phyloP scores from a whole-genome alignment of 805 yeast species.

The Ogataea dorogensis region DNA sequence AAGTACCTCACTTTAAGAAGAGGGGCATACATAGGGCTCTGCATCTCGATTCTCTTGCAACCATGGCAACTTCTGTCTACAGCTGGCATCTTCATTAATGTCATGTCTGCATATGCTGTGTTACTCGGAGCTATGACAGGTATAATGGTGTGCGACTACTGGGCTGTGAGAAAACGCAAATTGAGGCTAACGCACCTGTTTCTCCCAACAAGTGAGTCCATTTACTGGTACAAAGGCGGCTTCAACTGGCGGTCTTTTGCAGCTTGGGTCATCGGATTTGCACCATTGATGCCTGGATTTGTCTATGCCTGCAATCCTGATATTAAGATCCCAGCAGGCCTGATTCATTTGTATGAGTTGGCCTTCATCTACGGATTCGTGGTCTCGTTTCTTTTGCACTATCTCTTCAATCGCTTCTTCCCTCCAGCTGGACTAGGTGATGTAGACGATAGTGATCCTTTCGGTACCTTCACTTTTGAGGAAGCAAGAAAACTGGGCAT shows the following conservation, averaged over 20 bases:
- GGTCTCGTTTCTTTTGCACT: slow-evolving; percentile 41
- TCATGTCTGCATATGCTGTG: slow-evolving; percentile 22
- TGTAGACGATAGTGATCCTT: slow-evolving; percentile 36
- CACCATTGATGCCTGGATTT: slow-evolving; percentile 52
- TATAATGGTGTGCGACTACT: slow-evolving; percentile 61
- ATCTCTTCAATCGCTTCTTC: slow-evolving; percentile 34
- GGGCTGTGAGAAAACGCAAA: slow-evolving; percentile 52
- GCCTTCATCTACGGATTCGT: slow-evolving; percentile 43
- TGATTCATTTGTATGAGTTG: slow-evolving; percentile 42
- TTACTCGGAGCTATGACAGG: slow-evolving; percentile 71
- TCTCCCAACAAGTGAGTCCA: slow-evolving; percentile 36
- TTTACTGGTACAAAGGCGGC: slow-evolving; percentile 57
- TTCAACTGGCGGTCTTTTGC: slow-evolving; percentile 58
- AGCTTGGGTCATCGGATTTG: slow-evolving; percentile 42
- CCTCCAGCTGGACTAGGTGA: slow-evolving; percentile 37
- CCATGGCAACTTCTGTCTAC: slow-evolving; percentile 42
- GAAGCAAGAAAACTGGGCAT: slow-evolving; percentile 36
- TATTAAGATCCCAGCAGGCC: slow-evolving; percentile 39
- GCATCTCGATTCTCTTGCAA: slow-evolving; percentile 35
- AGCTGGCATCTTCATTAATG: slow-evolving; percentile 33
- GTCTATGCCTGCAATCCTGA: slow-evolving; percentile 22
- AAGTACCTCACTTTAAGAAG: slow-evolving; percentile 41
- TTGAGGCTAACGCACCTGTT: slow-evolving; percentile 56
- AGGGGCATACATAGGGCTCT: slow-evolving; percentile 43
- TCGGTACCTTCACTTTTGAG: slow-evolving; percentile 31